Evolutionary conservation across 129 eudicot species (phyloP), one percentile per base, ranked within the genome.

Genomic region (Sambucus nigra): DNA sequence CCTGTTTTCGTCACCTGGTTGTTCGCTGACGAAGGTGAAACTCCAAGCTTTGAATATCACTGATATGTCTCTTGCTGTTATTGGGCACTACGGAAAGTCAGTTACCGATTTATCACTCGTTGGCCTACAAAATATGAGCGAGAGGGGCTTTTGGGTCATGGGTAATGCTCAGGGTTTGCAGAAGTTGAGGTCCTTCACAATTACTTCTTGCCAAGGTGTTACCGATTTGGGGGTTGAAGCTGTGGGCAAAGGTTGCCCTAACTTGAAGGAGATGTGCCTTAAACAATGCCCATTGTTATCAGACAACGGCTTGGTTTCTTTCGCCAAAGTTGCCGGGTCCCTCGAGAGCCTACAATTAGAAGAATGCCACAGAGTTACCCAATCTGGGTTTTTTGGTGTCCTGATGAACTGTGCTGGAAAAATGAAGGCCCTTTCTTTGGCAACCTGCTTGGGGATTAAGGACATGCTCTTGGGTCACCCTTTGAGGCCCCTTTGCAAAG

Each of bases 101-200:
- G 17, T 91, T 57, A 82, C 94, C 1, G 82, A 82, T 58, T 75
- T 91, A 27, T 53, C 61, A 20, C 73, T 91, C 14, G 13, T 51
- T n/a, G 64, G 71, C 48, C 95, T 91, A 33, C 72, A 72, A 17
- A 79, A 85, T 44, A 87, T 72, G 62, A 79, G 73, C 1, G 99
- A 91, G 61, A 91, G 75, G 72, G 99, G 99, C 38, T 86, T 91
- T 50, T 86, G 95, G 99, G 95, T 85, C 22, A 86, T 85, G 99
- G 94, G 94, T 7, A 80, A 60, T 20, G 86, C 84, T 57, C 86
- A 80, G 50, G 94, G 95, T 51, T 55, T 91, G 63, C 86, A 81
- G 26, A 71, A 79, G 69, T 67, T 91, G 60, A 79, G 61, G 68
- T 70, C 82, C 0, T 65, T 86, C 7, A 18, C 65, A 1, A 32